A percentile compares a stretch with the other conserved stretches of the same genome.
Evolutionary conservation across 495 filamentous ascomycete species (phyloP).

Genomic region (Penicillium manginii): DNA sequence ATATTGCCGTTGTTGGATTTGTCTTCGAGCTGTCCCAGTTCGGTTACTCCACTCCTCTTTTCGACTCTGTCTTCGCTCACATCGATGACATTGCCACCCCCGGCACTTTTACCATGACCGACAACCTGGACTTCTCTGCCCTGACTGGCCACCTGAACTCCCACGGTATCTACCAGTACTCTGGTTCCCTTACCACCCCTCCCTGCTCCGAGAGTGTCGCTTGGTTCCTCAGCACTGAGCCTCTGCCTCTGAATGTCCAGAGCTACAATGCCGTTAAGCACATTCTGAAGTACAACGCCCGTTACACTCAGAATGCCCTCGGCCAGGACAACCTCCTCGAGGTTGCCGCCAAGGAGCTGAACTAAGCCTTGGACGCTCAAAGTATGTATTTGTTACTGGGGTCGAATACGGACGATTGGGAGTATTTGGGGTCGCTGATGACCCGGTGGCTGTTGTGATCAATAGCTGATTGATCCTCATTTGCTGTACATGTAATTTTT

Average conservation of each 20-base stretch:
- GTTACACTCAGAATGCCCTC: conserved; percentile 61
- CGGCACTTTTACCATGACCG: conserved; percentile 58
- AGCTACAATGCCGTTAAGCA: conserved; percentile 59
- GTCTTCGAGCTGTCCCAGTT: conserved; percentile 59
- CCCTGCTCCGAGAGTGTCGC: conserved; percentile 65
- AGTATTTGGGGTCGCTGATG: neutral
- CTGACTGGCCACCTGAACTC: conserved; percentile 53
- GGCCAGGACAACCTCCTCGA: conserved; percentile 58
- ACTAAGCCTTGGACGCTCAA: conserved; percentile 5
- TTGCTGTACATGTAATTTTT: neutral
- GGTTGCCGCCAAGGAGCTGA: conserved; percentile 24
- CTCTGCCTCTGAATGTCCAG: conserved; percentile 53
- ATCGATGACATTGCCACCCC: conserved; percentile 56
- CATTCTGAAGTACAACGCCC: conserved; percentile 66
- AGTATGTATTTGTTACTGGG: no score
- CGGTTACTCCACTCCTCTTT: conserved; percentile 47
- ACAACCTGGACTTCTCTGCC: conserved; percentile 57
- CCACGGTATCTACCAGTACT: conserved; percentile 57
- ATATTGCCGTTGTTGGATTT: conserved; percentile 61
- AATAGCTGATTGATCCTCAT: neutral
- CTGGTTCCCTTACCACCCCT: conserved; percentile 69
- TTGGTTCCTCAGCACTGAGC: conserved; percentile 59
- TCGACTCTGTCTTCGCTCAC: conserved; percentile 57
- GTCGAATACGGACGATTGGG: neutral
- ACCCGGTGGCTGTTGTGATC: neutral